phyloP scores from a whole-genome alignment of 306 rosid species.

The Hippophae tibetana region DNA sequence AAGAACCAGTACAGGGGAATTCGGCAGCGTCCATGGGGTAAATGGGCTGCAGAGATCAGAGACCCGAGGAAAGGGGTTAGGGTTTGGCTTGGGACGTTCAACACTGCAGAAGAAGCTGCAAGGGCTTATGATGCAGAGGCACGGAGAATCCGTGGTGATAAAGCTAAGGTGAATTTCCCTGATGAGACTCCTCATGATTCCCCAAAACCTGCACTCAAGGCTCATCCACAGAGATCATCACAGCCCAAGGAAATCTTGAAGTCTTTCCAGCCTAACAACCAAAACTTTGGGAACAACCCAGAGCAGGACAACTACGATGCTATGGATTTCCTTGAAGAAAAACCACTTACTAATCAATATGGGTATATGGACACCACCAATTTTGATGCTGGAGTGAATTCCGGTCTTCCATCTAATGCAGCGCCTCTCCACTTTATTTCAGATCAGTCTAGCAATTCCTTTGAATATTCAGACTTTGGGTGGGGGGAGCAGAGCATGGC shows the following conservation, averaged over 20 bases:
- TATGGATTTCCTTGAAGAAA: conserved; percentile 58
- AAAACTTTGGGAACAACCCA: conserved; percentile 22
- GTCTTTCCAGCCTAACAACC: conserved; percentile 38
- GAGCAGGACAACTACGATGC: conserved; percentile 35
- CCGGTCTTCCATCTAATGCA: conserved; percentile 24
- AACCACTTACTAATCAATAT: conserved; percentile 44
- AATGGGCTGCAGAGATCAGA: conserved; percentile 99
- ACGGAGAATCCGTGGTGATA: conserved; percentile 78
- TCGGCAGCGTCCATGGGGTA: conserved; percentile 99
- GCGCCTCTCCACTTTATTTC: conserved; percentile 42
- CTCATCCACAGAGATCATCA: conserved; percentile 25
- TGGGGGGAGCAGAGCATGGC: conserved; percentile 56
- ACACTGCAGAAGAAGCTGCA: conserved; percentile 98
- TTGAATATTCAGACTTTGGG: conserved; percentile 61
- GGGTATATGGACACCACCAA: conserved; percentile 31
- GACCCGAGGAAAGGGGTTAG: conserved; percentile 97
- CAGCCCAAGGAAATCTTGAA: conserved; percentile 25
- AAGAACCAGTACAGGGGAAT: conserved; percentile 88
- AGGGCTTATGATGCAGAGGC: conserved; percentile 97
- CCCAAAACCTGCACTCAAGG: conserved; percentile 37
- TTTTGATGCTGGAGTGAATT: conserved; percentile 24
- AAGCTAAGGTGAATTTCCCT: conserved; percentile 95
- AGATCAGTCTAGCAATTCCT: conserved; percentile 74
- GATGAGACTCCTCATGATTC: conserved; percentile 41
- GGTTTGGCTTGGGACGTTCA: conserved; percentile 99